A percentile compares a stretch with the other conserved stretches of the same genome.
Evolutionary conservation across 1,284 basidiomycete species (phyloP).

Genomic region (Vanrija humicola): DNA sequence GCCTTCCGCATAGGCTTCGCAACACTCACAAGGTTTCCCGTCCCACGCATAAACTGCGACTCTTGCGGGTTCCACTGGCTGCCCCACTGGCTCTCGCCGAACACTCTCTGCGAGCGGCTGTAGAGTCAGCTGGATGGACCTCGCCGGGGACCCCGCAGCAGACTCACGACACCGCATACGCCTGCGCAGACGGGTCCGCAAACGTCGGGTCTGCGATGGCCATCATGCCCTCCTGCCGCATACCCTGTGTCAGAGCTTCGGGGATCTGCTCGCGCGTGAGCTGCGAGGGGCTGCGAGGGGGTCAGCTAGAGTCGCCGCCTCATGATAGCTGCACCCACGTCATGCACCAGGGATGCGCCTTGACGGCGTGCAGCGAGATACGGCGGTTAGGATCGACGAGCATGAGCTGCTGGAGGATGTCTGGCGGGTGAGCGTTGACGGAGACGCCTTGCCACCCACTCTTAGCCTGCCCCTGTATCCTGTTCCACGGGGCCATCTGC

Average conservation of each 20-base stretch:
- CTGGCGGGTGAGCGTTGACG: conserved; percentile 47
- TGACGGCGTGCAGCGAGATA: conserved; percentile 66
- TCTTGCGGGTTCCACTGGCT: conserved; percentile 42
- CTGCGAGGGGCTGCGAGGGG: conserved; percentile 48
- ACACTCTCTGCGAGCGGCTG: conserved; percentile 36
- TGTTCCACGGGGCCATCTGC: conserved; percentile 74
- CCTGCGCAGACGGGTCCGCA: conserved; percentile 24
- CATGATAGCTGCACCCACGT: conserved; percentile 52
- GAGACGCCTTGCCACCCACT: conserved; percentile 50
- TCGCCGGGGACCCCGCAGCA: too few species aligned
- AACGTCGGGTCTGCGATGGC: conserved; percentile 60
- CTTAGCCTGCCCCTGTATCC: conserved; percentile 60
- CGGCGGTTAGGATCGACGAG: conserved; percentile 67
- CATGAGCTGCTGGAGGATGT: conserved; percentile 68
- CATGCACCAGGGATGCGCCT: conserved; percentile 72
- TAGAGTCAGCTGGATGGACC: background rate
- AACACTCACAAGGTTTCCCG: conserved; percentile 43
- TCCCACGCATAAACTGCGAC: conserved; percentile 46
- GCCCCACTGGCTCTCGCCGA: conserved; percentile 31
- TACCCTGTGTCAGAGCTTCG: conserved; percentile 62
- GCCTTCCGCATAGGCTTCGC: background rate
- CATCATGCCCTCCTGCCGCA: conserved; percentile 63
- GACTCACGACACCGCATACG: conserved; percentile 35
- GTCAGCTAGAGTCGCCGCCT: background rate
- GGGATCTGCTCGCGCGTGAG: conserved; percentile 63